phyloP scores from a whole-genome alignment of 371 early-diverging fungal species.

The Mucor racemosus region DNA sequence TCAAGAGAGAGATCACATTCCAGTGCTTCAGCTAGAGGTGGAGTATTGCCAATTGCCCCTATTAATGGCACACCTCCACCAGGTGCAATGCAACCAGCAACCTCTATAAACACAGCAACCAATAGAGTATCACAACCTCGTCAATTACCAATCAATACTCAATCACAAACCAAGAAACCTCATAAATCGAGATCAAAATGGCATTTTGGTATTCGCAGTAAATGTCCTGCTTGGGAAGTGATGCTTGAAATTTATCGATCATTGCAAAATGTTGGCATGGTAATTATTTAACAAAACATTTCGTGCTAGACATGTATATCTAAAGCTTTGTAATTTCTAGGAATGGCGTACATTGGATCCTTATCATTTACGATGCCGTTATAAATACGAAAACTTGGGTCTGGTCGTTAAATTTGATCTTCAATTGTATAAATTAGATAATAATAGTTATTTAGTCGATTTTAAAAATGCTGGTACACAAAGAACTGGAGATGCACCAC shows the following conservation, averaged over 20 bases:
- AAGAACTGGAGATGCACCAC: conserved; percentile 6
- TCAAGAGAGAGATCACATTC: conserved; percentile 31
- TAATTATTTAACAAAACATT: conserved; percentile 16
- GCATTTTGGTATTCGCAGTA: conserved; percentile 97
- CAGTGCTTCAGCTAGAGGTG: conserved; percentile 23
- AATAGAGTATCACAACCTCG: conserved; percentile 19
- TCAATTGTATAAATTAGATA: conserved; percentile 90
- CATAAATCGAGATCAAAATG: conserved; percentile 68
- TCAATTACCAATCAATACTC: conserved; percentile 31
- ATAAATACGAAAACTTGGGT: conserved; percentile 57
- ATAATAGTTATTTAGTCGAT: conserved; percentile 91
- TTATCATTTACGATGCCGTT: conserved; percentile 81
- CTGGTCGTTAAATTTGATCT: conserved; percentile 87
- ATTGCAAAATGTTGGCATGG: conserved; percentile 85
- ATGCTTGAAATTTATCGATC: conserved; percentile 97
- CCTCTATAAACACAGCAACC: background rate
- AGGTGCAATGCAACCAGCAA: conserved; percentile 41
- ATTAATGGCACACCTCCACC: conserved; percentile 52
- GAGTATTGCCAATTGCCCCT: conserved; percentile 37
- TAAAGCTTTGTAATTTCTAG: conserved; percentile 32
- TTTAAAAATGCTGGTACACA: conserved; percentile 78
- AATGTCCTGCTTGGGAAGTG: conserved; percentile 92
- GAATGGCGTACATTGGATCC: conserved; percentile 91
- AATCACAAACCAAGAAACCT: conserved; percentile 29
- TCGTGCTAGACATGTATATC: background rate